A percentile compares a stretch with the other conserved stretches of the same genome.
phyloP scores from a whole-genome alignment of 2,329 filamentous ascomycete genomes.

The Hymenoscyphus infarciens region DNA sequence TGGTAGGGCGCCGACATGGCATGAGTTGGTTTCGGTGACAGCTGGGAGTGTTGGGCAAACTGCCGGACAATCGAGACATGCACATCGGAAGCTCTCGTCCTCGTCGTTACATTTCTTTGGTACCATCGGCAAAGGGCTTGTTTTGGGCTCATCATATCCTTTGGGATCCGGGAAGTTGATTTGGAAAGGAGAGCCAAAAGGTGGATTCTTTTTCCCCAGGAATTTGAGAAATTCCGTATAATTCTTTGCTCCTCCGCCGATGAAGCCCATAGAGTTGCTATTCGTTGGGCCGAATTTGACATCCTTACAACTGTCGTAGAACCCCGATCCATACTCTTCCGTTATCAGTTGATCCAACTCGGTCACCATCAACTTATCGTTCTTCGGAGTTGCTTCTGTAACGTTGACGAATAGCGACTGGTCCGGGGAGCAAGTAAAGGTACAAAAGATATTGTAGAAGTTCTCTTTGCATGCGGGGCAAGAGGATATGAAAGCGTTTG shows the following conservation, averaged over 20 bases:
- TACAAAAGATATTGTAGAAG: constrained; percentile 98
- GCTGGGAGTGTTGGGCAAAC: constrained; percentile 80
- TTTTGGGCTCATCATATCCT: constrained; percentile 60
- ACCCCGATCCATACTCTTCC: constrained; percentile 76
- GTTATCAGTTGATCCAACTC: constrained; percentile 89
- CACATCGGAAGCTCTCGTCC: constrained; percentile 81
- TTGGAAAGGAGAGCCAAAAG: constrained; percentile 89
- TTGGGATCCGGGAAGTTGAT: constrained; percentile 78
- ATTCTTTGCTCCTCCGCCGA: constrained; percentile 91
- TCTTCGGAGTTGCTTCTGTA: constrained; percentile 64
- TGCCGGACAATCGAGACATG: constrained; percentile 86
- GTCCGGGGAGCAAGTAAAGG: constrained; percentile 95
- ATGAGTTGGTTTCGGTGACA: constrained; percentile 66
- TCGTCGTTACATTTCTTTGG: constrained; percentile 88
- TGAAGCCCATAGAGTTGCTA: constrained; percentile 89
- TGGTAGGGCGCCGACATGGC: constrained; percentile 81
- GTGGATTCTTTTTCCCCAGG: constrained; percentile 82
- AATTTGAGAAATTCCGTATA: constrained; percentile 86
- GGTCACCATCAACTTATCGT: constrained; percentile 61
- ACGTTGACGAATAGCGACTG: constrained; percentile 95
- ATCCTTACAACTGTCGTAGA: constrained; percentile 97
- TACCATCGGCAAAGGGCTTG: constrained; percentile 67
- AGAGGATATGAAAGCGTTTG: constrained; percentile 83
- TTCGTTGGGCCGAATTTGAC: constrained; percentile 97
- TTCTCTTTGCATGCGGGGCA: constrained; percentile 98